Evolutionary conservation across 2,329 filamentous ascomycete genomes (phyloP).

Genomic region (Colletotrichum costaricense): DNA sequence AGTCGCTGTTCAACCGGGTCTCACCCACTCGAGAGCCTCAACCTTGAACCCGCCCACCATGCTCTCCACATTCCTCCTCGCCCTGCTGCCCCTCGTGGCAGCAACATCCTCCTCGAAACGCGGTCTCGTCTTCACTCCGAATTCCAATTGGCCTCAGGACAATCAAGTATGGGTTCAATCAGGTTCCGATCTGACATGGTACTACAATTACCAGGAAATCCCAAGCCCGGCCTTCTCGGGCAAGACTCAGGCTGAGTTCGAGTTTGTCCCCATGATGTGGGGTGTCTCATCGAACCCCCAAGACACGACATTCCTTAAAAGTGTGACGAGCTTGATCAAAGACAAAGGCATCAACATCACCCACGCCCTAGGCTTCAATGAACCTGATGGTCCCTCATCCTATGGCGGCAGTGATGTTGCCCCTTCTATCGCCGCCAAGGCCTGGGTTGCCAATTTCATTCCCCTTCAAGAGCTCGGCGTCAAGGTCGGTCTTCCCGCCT

Average conservation of each 20-base stretch:
- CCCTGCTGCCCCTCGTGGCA: constrained; percentile 39
- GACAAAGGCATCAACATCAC: constrained; percentile 67
- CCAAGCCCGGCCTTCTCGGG: constrained; percentile 66
- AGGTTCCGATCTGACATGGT: constrained; percentile 77
- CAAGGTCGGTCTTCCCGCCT: constrained; percentile 76
- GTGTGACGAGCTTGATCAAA: constrained; percentile 66
- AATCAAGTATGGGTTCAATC: constrained; percentile 71
- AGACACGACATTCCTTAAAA: constrained; percentile 70
- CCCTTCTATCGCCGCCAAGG: constrained; percentile 70
- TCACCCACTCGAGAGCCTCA: constrained; percentile 9
- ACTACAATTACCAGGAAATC: constrained; percentile 79
- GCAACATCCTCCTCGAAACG: constrained; percentile 68
- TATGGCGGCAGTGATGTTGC: constrained; percentile 73
- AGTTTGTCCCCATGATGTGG: constrained; percentile 88
- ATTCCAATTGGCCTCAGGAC: constrained; percentile 66
- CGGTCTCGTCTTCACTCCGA: constrained; percentile 77
- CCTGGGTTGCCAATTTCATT: constrained; percentile 79
- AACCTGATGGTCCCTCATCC: constrained; percentile 71
- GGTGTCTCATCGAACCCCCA: constrained; percentile 62
- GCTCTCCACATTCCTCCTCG: constrained; percentile 37
- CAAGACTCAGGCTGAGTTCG: constrained; percentile 65
- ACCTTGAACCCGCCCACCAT: constrained; percentile 8
- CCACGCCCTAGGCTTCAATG: constrained; percentile 82
- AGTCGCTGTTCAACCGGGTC: constrained; percentile 8
- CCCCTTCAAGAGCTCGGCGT: constrained; percentile 74